phyloP scores from a whole-genome alignment of 2,329 filamentous ascomycete genomes.

The Cryphonectria japonica region DNA sequence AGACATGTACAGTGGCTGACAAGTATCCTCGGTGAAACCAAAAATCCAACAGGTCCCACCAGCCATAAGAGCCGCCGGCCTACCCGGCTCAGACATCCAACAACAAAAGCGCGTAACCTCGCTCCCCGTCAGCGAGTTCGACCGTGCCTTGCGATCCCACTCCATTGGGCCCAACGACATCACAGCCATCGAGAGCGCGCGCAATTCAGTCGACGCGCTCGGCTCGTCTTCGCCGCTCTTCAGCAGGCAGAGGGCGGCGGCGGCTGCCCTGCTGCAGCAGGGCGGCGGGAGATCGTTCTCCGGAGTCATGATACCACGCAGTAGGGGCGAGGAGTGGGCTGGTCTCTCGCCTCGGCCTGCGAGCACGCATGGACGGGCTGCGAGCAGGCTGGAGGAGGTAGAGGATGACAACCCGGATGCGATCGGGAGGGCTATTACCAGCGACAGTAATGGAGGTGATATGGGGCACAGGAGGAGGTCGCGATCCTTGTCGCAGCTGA shows the following conservation, averaged over 20 bases:
- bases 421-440: conserved; percentile 66
- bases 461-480: conserved; percentile 57
- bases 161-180: conserved; percentile 62
- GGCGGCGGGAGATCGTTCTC: conserved; percentile 32
- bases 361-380: conserved; percentile 57
- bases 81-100: conserved; percentile 37
- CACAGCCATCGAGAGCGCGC: conserved; percentile 55
- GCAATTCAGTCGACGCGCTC: conserved; percentile 54
- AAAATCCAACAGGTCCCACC: conserved; percentile 23
- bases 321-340: conserved; percentile 49
- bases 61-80: conserved; percentile 12
- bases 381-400: conserved; percentile 40
- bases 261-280: conserved; percentile 38
- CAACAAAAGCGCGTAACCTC: conserved; percentile 59
- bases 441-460: conserved; percentile 44
- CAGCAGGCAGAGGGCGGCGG: conserved; percentile 46
- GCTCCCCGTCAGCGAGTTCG: conserved; percentile 63
- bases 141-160: conserved; percentile 64
- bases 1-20: conserved; percentile 13
- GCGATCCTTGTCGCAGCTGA: conserved; percentile 61
- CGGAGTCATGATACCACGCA: conserved; percentile 35
- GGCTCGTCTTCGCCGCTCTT: conserved; percentile 27
- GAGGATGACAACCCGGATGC: conserved; percentile 50
- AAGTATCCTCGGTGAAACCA: too few species aligned
- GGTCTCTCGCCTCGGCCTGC: conserved; percentile 65